Base-by-base conservation (phyloP, 805 yeast genomes). In the Pichia kluyveri region DNA sequence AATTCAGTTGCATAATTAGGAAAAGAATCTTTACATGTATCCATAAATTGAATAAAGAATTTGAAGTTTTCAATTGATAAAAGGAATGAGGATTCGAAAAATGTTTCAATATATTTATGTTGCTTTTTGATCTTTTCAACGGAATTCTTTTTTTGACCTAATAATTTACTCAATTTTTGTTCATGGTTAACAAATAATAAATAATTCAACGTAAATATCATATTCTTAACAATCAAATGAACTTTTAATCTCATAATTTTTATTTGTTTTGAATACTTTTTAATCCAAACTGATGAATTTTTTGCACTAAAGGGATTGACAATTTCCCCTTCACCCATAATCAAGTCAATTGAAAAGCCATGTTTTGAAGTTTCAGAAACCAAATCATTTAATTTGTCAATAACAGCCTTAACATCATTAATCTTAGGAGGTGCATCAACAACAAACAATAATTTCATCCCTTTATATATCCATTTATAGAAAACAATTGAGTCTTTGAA, bases 121-220 rank as follows among this genome's bases (percentile, higher is more conserved):
- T 61, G 67, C 28, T 54, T 56, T 23, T 61, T 65, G 45, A 67
- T 53, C 47, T 61, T 61, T 4, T 63, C 63, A 40, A 61, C 42
- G 2, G 61, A 53, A 47, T 59, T 54, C 36, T 60, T 53, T 44
- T 60, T 63, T 41, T 62, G 66, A 19, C 61, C 55, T 32, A 62
- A 55, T 19, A 65, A 45, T 43, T 60, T 56, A 44, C 61, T 62
- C 49, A 66, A 60, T 48, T 67, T 67, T 46, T 62, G 67, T 43
- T 68, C 71, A 53, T 67, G 68, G 50, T 68, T 66, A 37, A 68
- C 48, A 41, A 68, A 63, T 42, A 68, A 51, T 31, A 77, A 69
- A 56, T 78, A 78, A 54, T 76, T 77, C 51, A 77, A 58, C 7
- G 76, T 59, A 52, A 75, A 78, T 18, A 75, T 60, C 57, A 77